Base-by-base conservation (phyloP, 2,329 filamentous ascomycete genomes). In the Ascochyta clinopodiicola region DNA sequence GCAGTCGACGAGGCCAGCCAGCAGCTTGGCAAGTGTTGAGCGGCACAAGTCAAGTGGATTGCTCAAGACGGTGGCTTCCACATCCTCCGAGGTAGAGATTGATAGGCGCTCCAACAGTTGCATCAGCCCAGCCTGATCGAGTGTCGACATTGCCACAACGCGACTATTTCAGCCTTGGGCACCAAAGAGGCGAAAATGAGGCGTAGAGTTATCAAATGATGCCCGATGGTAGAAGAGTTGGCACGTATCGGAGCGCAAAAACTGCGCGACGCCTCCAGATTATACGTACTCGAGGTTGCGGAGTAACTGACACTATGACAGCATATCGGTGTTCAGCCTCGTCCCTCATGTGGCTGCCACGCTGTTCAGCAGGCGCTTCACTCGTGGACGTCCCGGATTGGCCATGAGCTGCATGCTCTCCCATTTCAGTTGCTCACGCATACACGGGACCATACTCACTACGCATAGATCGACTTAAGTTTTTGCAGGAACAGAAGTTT, bases 1-100 rank as follows among this genome's bases (percentile, higher is more conserved):
- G 31, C 63, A 64, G 1, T 56, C 57, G 1, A 62, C 22, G 1
- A 69, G 42, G 1, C 29, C 39, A 6, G 51, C 50, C 2, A 74
- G 52, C 3, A 71, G 24, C 0, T 64, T 48, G 0, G 67, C 71
- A 0, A 75, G 60, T 9, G 63, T 59, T 1, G 55, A 40, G 4
- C 71, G 71, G 32, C 36, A 63, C 0, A 75, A 2, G 21, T 74
- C 67, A 9, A 75, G 56, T 4, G 71, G 72, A 13, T 70, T 69
- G 27, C 22, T 57, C 22, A 67, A 43, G 6, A 61, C 7, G 31
- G 58, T 44, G 17, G 62, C 45, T 13, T 45, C 27, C 6, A 46
- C 47, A 22, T 12, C 8, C 6, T 27, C 22, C 10, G 37, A 34
- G 10, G 9, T 21, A 3, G 47, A 24, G 15, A 55, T 45, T 3